These are phyloP conservation scores for Fusarium sp. DNA, from an alignment of 2,329 filamentous ascomycete genomes.

Conservation along the genomic window DNA sequence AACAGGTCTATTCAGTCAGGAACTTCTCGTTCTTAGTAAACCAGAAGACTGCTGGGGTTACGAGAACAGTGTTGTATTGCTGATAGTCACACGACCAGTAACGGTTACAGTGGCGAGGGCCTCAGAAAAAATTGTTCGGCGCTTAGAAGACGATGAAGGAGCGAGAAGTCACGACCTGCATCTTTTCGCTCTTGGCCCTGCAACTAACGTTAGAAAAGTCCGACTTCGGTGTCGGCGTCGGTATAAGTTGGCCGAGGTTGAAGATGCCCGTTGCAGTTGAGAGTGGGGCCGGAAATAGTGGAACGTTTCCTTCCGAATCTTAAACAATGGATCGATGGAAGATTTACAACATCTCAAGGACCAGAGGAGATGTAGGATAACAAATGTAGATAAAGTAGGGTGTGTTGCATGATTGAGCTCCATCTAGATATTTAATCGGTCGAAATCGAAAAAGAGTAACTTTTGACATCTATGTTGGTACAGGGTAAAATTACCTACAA, in stretches of 20 bases:
- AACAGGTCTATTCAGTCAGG: background rate
- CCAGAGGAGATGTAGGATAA: background rate
- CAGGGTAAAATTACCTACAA: background rate
- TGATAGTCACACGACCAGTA: conserved; percentile 13
- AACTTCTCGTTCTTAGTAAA: background rate
- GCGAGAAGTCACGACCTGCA: conserved; percentile 33
- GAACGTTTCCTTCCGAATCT: background rate
- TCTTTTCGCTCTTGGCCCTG: conserved; percentile 29
- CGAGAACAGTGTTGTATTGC: background rate
- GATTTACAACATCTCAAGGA: background rate
- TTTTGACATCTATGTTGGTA: background rate
- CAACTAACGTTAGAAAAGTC: conserved; percentile 22
- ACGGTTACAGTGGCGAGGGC: conserved; percentile 32
- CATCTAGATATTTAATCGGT: background rate
- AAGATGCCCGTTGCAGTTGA: background rate
- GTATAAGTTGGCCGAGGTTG: conserved; percentile 13
- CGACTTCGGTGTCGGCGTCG: conserved; percentile 33
- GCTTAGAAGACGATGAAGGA: conserved; percentile 16
- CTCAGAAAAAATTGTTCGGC: conserved; percentile 26
- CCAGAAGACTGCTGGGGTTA: background rate
- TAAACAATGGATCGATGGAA: background rate
- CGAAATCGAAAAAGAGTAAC: background rate
- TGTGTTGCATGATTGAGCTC: background rate
- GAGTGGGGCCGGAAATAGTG: conserved; percentile 15
- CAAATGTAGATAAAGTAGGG: background rate